Percentiles rank a stretch among this genome's conserved stretches.
phyloP scores from a whole-genome alignment of 805 yeast genomes.

The Kluyveromyces dobzhanskii region DNA sequence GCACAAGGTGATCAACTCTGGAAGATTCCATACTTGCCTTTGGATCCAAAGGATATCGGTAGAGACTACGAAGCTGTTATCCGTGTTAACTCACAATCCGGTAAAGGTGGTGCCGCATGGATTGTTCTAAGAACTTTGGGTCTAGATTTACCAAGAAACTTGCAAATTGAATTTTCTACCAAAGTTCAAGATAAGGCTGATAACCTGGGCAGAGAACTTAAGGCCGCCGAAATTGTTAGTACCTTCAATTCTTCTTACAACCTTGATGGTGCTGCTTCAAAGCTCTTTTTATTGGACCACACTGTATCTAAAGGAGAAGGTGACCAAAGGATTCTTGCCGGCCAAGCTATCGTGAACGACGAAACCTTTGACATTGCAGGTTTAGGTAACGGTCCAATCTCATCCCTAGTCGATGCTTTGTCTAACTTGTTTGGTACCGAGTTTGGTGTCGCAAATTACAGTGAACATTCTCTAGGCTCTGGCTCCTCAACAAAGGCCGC shows the following conservation, averaged over 20 bases:
- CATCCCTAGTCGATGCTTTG: slow-evolving; percentile 61
- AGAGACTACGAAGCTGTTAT: slow-evolving; percentile 76
- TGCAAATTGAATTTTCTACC: slow-evolving; percentile 61
- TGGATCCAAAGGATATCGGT: slow-evolving; percentile 77
- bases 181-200: slow-evolving; percentile 62
- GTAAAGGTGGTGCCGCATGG: slow-evolving; percentile 87
- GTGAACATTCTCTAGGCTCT: slow-evolving; percentile 66
- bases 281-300: slow-evolving; percentile 36
- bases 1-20: slow-evolving; percentile 44
- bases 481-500: slow-evolving; percentile 71
- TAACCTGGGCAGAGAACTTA: slow-evolving; percentile 57
- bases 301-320: slow-evolving; percentile 32
- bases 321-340: slow-evolving; percentile 36
- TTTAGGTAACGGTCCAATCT: slow-evolving; percentile 72
- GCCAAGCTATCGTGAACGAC: slow-evolving; percentile 33
- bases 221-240: slow-evolving; percentile 52
- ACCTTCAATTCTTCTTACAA: slow-evolving; percentile 52
- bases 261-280: slow-evolving; percentile 29
- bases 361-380: slow-evolving; percentile 37
- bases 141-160: slow-evolving; percentile 61
- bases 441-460: slow-evolving; percentile 57
- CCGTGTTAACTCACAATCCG: slow-evolving; percentile 80
- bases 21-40: slow-evolving; percentile 70
- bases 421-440: slow-evolving; percentile 42
- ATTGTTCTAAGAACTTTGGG: slow-evolving; percentile 62